A percentile compares a stretch with the other conserved stretches of the same genome.
Conservation (phyloP, 805 yeast genomes). For the Candida ulmi region DNA sequence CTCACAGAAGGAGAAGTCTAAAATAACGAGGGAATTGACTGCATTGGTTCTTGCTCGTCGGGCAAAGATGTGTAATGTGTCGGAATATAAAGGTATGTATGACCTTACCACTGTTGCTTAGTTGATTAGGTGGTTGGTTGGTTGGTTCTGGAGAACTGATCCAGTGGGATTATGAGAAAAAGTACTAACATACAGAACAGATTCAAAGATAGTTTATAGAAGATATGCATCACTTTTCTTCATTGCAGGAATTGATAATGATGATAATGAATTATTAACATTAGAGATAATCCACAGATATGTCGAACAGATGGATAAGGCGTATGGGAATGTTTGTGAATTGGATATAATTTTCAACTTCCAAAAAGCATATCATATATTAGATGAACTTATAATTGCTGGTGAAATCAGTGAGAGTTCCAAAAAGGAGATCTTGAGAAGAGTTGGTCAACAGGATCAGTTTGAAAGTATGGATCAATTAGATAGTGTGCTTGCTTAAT, state of each 20-base stretch:
- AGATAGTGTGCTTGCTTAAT: conserved; percentile 34
- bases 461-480: conserved; percentile 72
- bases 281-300: conserved; percentile 86
- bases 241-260: conserved; percentile 76
- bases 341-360: conserved; percentile 95
- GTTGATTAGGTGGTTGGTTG: no score
- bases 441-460: conserved; percentile 82
- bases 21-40: conserved; percentile 78
- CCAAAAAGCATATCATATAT: conserved; percentile 84
- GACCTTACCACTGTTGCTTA: no score
- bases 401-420: conserved; percentile 85
- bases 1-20: conserved; percentile 79
- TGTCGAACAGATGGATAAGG: conserved; percentile 95
- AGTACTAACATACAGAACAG: no score
- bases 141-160: no score
- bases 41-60: conserved; percentile 80
- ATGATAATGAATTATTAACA: conserved; percentile 81
- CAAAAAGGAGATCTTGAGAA: conserved; percentile 67
- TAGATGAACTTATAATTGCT: conserved; percentile 85
- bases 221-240: conserved; percentile 92
- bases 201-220: conserved; percentile 80
- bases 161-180: no score
- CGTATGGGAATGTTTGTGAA: conserved; percentile 95
- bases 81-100: conserved; percentile 60
- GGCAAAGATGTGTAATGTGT: conserved; percentile 91